phyloP scores from a whole-genome alignment of 2,329 filamentous ascomycete species.

The Cercospora sesami region DNA sequence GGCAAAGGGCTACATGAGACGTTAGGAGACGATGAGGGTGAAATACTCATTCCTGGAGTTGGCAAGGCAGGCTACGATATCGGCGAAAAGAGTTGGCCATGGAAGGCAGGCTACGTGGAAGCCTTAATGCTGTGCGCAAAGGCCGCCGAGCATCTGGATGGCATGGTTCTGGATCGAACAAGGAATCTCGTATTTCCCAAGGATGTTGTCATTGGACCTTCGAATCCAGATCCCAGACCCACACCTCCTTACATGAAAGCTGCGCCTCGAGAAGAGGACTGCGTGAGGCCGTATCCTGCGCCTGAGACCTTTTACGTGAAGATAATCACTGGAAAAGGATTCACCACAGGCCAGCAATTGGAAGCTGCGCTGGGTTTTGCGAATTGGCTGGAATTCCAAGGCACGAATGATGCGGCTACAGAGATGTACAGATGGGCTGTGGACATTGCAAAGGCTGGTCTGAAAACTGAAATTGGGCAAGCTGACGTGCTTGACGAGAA shows the following conservation, averaged over 20 bases:
- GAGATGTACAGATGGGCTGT: constrained; percentile 75
- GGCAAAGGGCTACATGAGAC: constrained; percentile 63
- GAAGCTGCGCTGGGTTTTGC: constrained; percentile 81
- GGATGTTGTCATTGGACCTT: constrained; percentile 75
- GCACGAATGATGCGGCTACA: constrained; percentile 62
- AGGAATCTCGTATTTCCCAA: constrained; percentile 67
- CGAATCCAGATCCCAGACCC: constrained; percentile 76
- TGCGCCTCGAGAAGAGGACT: constrained; percentile 73
- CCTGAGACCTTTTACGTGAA: constrained; percentile 80
- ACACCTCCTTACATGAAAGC: constrained; percentile 63
- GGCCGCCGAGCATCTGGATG: constrained; percentile 77
- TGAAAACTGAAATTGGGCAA: constrained; percentile 37
- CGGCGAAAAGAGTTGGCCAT: constrained; percentile 73
- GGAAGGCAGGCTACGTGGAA: constrained; percentile 83
- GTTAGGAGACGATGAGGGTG: constrained; percentile 49
- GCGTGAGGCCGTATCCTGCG: constrained; percentile 64
- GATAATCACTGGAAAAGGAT: constrained; percentile 76
- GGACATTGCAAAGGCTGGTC: constrained; percentile 65
- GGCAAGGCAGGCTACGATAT: constrained; percentile 66
- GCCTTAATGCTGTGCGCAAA: constrained; percentile 74
- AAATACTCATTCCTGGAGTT: constrained; percentile 50
- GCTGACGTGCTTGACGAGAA: constrained; percentile 58
- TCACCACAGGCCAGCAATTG: constrained; percentile 74
- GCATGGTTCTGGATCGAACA: constrained; percentile 70
- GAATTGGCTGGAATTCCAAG: constrained; percentile 80